Percentiles rank a stretch among this genome's conserved stretches.
Conservation (phyloP, 352 stramenopile species). For the Globisporangium camurandrum region DNA sequence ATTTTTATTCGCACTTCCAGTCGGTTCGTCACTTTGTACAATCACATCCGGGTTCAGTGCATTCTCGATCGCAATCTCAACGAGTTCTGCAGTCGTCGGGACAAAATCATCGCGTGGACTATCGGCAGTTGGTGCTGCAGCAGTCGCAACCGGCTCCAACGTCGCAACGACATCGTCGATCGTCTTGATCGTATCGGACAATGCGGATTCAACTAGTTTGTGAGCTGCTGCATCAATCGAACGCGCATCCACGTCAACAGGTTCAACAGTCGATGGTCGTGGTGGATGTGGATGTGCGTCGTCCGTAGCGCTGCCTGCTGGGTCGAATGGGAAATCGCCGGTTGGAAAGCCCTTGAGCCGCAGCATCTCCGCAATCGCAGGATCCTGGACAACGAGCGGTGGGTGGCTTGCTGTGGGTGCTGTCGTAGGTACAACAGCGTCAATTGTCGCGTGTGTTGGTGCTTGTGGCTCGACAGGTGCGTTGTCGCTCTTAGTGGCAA, state of each 20-base stretch:
- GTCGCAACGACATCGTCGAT: not conserved
- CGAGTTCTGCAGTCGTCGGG: conserved; percentile 1
- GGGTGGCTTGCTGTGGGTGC: too few relatives aligned
- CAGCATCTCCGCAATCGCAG: conserved; percentile 9
- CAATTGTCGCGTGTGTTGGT: too few relatives aligned
- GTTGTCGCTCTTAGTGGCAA: not conserved
- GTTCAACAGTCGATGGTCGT: not conserved
- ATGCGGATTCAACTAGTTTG: too few relatives aligned
- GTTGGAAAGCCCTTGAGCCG: conserved; percentile 4
- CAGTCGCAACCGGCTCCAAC: not conserved
- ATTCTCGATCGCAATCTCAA: conserved; percentile 9
- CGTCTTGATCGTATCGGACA: not conserved
- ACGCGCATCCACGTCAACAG: not conserved
- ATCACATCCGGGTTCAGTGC: conserved; percentile 9
- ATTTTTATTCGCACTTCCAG: not conserved
- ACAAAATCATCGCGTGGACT: not conserved
- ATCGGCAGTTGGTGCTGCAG: not conserved
- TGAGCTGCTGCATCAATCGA: too few relatives aligned
- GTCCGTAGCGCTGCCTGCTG: not conserved
- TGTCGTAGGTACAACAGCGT: too few relatives aligned
- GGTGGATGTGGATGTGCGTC: too few relatives aligned
- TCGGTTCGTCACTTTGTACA: not conserved
- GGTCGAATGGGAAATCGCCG: not conserved
- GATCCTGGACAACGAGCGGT: not conserved
- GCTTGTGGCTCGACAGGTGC: conserved; percentile 4